These are phyloP conservation scores for Tylopilus rubrobrunneus DNA, from an alignment of 768 basidiomycete genomes.

Conservation along the genomic window DNA sequence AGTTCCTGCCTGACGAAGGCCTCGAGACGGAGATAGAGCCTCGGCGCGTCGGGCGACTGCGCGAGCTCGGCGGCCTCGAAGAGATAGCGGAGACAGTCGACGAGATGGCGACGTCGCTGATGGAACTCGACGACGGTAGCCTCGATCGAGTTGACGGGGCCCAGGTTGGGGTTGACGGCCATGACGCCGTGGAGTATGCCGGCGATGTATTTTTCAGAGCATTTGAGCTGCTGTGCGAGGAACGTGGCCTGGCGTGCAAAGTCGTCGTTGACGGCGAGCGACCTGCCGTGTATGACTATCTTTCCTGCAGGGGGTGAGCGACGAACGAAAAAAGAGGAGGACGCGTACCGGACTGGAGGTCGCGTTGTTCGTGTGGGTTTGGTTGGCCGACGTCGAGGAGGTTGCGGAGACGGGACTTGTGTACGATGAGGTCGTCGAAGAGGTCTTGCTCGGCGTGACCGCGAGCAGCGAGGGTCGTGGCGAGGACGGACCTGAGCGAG, in stretches of 20 bases:
- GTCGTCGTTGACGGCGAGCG: conserved; percentile 72
- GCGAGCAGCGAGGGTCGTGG: conserved; percentile 43
- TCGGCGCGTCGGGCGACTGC: conserved; percentile 39
- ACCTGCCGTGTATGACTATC: conserved; percentile 56
- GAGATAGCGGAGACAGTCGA: conserved; percentile 66
- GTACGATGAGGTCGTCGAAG: conserved; percentile 68
- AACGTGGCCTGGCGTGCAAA: conserved; percentile 76
- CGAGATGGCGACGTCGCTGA: conserved; percentile 61
- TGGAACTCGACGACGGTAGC: conserved; percentile 65
- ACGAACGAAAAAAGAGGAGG: conserved; percentile 10
- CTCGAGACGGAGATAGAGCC: conserved; percentile 49
- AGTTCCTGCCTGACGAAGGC: conserved; percentile 56
- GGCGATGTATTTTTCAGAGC: conserved; percentile 80
- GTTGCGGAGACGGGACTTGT: conserved; percentile 58
- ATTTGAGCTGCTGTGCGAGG: conserved; percentile 75
- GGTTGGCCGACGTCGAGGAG: conserved; percentile 64
- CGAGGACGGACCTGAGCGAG: conserved; percentile 50
- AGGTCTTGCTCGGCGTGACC: conserved; percentile 66
- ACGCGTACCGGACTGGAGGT: conserved; percentile 55
- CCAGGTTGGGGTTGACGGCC: conserved; percentile 60
- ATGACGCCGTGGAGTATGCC: conserved; percentile 63
- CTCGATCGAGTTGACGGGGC: conserved; percentile 56
- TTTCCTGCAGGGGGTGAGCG: conserved; percentile 50
- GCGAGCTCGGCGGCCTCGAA: conserved; percentile 57
- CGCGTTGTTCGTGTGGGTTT: conserved; percentile 61